These are phyloP conservation scores for Berberis thunbergii DNA, from an alignment of 164 flowering plant species.

Conservation along the genomic window DNA sequence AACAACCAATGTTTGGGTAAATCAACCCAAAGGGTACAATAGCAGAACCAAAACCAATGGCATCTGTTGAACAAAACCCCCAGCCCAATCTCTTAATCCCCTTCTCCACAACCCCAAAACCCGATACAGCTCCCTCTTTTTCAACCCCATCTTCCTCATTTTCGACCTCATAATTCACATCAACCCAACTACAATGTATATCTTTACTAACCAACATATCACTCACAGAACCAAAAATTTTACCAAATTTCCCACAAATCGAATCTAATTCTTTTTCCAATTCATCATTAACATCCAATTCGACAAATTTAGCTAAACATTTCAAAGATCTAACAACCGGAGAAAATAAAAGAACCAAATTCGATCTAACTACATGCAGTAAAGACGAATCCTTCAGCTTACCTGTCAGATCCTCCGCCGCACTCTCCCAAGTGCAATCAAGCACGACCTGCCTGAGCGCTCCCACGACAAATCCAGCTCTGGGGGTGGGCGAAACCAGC, in stretches of 20 bases:
- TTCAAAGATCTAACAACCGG: constrained; percentile 24
- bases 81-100: constrained; percentile 63
- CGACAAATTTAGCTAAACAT: constrained; percentile 29
- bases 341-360: constrained; percentile 67
- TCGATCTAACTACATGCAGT: constrained; percentile 27
- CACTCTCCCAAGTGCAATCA: constrained; percentile 70
- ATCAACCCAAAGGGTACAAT: constrained; percentile 78
- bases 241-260: constrained; percentile 24
- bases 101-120: constrained; percentile 17
- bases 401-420: constrained; percentile 22
- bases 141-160: constrained; percentile 6
- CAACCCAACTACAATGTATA: constrained; percentile 70
- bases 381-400: constrained; percentile 4
- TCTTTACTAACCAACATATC: constrained; percentile 44
- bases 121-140: constrained; percentile 4
- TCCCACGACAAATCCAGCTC: constrained; percentile 26
- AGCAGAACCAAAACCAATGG: constrained; percentile 63
- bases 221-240: constrained; percentile 37
- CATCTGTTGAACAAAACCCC: constrained; percentile 66
- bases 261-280: constrained; percentile 15
- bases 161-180: constrained; percentile 31
- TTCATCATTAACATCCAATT: constrained; percentile 20
- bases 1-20: constrained; percentile 61
- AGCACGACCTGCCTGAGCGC: constrained; percentile 54
- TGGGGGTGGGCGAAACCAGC: constrained; percentile 9